Conservation (phyloP, 83 land plant species). For the Diphasiastrum complanatum region DNA sequence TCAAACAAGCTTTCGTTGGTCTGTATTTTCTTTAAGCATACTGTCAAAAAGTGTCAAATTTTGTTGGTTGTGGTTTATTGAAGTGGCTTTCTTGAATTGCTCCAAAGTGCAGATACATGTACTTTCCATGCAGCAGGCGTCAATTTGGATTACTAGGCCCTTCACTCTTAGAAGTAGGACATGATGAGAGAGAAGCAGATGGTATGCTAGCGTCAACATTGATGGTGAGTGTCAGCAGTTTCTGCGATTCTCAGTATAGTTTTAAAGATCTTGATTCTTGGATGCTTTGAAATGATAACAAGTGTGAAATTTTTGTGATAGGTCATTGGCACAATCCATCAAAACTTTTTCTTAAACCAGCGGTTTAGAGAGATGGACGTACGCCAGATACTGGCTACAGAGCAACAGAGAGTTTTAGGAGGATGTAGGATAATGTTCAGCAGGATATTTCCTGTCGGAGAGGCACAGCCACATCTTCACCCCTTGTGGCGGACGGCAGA, state of each 20-base stretch:
- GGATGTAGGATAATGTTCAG: conserved; percentile 89
- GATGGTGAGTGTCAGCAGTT: conserved; percentile 35
- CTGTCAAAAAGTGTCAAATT: no score
- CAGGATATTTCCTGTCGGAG: conserved; percentile 90
- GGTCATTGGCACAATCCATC: conserved; percentile 91
- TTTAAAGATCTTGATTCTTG: no score
- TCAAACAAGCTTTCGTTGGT: no score
- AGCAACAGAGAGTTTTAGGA: conserved; percentile 60
- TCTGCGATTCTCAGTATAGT: background rate
- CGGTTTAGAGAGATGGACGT: conserved; percentile 77
- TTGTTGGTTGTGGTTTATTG: no score
- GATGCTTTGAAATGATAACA: no score
- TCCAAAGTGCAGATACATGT: conserved; percentile 91
- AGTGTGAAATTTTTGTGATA: conserved; percentile 20
- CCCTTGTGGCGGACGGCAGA: conserved; percentile 97
- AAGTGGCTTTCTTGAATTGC: no score
- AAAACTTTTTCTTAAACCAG: conserved; percentile 57
- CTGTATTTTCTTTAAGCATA: no score
- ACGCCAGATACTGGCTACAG: conserved; percentile 70
- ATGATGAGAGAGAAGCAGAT: conserved; percentile 93
- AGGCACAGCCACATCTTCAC: conserved; percentile 82
- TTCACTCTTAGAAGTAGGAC: conserved; percentile 91
- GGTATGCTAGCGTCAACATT: conserved; percentile 89
- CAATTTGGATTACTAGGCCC: conserved; percentile 94
- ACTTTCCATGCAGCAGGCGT: conserved; percentile 95